Evolutionary conservation across 163 green algal species (phyloP).

Genomic region (Chlamydomonas reinhardtii): DNA sequence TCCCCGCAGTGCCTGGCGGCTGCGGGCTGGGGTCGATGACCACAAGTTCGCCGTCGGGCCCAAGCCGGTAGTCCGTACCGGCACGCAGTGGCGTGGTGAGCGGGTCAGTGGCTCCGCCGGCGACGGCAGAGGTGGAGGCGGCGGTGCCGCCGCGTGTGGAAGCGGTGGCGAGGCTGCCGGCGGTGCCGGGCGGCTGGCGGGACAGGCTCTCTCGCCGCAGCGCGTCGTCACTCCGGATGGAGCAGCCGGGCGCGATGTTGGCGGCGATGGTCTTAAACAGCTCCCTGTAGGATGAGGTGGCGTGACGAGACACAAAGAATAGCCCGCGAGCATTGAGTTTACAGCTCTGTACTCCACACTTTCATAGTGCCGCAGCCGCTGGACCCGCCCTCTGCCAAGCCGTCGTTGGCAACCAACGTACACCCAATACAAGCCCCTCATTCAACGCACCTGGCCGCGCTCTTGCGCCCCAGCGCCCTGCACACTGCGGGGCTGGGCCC

Average conservation of each 20-base stretch:
- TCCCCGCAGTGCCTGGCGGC: no score
- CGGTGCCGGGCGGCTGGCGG: background rate
- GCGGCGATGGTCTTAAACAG: constrained; percentile 42
- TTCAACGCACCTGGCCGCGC: constrained; percentile 22
- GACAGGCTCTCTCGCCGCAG: background rate
- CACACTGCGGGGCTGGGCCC: constrained; percentile 57
- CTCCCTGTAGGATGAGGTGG: constrained; percentile 17
- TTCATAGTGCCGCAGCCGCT: no score
- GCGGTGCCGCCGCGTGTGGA: background rate
- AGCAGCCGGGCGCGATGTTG: constrained; percentile 45
- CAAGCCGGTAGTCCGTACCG: constrained; percentile 22
- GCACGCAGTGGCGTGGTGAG: constrained; percentile 19
- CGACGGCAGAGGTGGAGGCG: background rate
- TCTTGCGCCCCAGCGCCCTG: constrained; percentile 54
- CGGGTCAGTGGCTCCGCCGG: background rate
- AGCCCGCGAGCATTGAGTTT: no score
- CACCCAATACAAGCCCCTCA: no score
- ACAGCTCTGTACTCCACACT: no score
- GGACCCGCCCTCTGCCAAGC: no score
- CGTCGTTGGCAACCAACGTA: no score
- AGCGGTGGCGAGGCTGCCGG: background rate
- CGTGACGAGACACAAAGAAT: no score
- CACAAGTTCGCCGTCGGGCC: constrained; percentile 30
- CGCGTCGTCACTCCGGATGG: constrained; percentile 7
- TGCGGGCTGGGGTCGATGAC: constrained; percentile 9